These are phyloP conservation scores for Xylariaceae sp. DNA, from an alignment of 2,329 filamentous ascomycete species.

Conservation along the genomic window DNA sequence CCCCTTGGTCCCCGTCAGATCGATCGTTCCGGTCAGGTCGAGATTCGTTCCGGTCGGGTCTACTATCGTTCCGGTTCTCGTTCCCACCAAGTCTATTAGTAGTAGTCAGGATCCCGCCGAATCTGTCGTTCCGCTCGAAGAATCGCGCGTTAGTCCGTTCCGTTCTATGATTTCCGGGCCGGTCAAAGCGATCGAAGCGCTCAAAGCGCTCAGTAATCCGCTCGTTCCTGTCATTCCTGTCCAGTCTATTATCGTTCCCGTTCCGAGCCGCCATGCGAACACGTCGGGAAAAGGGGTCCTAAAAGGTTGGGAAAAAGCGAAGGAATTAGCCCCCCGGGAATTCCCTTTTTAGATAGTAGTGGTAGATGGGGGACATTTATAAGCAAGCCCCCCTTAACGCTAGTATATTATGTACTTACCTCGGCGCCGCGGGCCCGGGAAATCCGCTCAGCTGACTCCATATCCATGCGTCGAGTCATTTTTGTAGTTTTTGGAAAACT, in stretches of 20 bases:
- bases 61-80: too few species aligned
- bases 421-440: slow-evolving; percentile 36
- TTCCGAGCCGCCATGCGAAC: slow-evolving; percentile 24
- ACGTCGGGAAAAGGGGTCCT: slow-evolving; percentile 28
- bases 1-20: too few species aligned
- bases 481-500: neutral
- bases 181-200: too few species aligned
- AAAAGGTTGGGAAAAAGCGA: neutral
- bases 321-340: neutral
- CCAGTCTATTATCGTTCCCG: neutral
- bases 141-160: too few species aligned
- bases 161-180: too few species aligned
- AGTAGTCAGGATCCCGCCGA: too few species aligned
- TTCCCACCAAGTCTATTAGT: too few species aligned
- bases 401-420: slow-evolving; percentile 22
- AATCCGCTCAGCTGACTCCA: slow-evolving; percentile 33
- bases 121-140: too few species aligned
- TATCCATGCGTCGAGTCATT: slow-evolving; percentile 15
- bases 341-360: neutral
- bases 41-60: too few species aligned
- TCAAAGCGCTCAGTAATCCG: neutral
- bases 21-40: too few species aligned
- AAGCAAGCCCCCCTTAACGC: too few species aligned
- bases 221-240: neutral
- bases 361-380: too few species aligned